Conservation (phyloP, 257 asterid genomes). For the Paraleonurus japonicus region DNA sequence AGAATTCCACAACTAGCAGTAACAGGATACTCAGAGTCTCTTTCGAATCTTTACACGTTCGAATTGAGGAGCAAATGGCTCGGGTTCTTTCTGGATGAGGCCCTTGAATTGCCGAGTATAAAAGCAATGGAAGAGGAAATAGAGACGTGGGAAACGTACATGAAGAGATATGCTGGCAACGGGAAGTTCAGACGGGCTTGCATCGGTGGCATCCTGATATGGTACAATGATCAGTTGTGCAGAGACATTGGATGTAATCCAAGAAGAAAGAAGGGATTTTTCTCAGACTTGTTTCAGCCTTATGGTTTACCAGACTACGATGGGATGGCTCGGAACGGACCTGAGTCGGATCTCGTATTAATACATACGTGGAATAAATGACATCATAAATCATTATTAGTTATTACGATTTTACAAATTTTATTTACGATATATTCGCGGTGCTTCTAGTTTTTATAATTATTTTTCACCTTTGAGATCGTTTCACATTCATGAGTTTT, state of each 20-base stretch:
- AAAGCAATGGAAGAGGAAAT: constrained; percentile 41
- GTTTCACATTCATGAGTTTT: no score
- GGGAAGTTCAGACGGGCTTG: constrained; percentile 35
- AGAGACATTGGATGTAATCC: constrained; percentile 54
- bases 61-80: constrained; percentile 46
- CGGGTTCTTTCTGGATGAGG: constrained; percentile 22
- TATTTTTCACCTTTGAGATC: no score
- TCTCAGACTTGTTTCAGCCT: constrained; percentile 45
- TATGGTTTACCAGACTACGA: no score
- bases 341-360: no score
- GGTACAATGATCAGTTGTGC: constrained; percentile 65
- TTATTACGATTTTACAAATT: no score
- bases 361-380: no score
- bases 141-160: constrained; percentile 33
- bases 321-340: no score
- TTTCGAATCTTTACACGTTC: constrained; percentile 37
- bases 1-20: constrained; percentile 62
- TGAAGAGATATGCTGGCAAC: constrained; percentile 32
- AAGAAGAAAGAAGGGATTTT: constrained; percentile 52
- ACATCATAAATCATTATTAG: no score
- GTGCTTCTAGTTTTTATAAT: no score
- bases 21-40: constrained; percentile 51
- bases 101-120: constrained; percentile 32
- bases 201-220: constrained; percentile 36
- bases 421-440: no score